Conservation (phyloP, 208 protist genomes). For the Trypanosoma avium region DNA sequence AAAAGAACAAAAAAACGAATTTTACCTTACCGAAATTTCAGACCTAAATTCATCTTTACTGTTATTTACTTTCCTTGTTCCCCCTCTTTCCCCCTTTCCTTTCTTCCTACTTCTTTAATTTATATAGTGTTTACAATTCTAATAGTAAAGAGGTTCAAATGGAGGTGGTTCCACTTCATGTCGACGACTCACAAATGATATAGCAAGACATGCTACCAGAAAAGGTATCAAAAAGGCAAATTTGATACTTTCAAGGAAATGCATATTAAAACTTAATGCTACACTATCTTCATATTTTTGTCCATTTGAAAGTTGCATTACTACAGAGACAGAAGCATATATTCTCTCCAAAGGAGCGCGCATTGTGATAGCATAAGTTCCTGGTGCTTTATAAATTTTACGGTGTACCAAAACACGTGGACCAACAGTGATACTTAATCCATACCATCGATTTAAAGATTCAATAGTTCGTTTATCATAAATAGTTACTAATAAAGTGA, state of each 20-base stretch:
- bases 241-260: slow-evolving; percentile 83
- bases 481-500: slow-evolving; percentile 70
- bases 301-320: slow-evolving; percentile 64
- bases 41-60: too few relatives aligned
- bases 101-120: neutral
- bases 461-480: slow-evolving; percentile 36
- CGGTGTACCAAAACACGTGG: slow-evolving; percentile 53
- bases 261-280: slow-evolving; percentile 81
- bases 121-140: neutral
- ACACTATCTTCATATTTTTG: slow-evolving; percentile 76
- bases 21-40: too few relatives aligned
- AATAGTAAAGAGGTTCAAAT: slow-evolving; percentile 12
- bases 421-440: slow-evolving; percentile 67
- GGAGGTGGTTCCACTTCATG: slow-evolving; percentile 44
- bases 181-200: slow-evolving; percentile 63
- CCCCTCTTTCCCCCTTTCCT: neutral
- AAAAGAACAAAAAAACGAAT: too few relatives aligned
- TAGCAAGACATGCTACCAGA: slow-evolving; percentile 42
- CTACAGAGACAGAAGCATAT: slow-evolving; percentile 54
- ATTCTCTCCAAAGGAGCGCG: slow-evolving; percentile 62
- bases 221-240: slow-evolving; percentile 79
- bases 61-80: neutral
- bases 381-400: slow-evolving; percentile 36
- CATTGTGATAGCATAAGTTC: slow-evolving; percentile 53
- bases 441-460: slow-evolving; percentile 41